Evolutionary conservation across 2,329 filamentous ascomycete species (phyloP).

Genomic region (Zymoseptoria ardabiliae): DNA sequence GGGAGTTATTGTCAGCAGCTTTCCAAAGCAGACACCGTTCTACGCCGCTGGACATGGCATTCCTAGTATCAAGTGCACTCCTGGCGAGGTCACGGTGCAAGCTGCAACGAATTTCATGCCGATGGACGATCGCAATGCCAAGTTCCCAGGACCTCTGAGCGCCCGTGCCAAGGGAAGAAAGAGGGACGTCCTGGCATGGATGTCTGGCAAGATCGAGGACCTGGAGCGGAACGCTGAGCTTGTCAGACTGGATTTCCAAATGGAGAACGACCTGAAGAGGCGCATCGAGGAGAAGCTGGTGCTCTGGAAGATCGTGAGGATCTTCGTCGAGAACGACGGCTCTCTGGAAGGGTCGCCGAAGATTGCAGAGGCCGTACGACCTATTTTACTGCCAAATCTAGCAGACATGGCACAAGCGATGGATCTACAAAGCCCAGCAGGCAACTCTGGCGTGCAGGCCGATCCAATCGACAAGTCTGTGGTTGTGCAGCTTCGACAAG

Average conservation of each 20-base stretch:
- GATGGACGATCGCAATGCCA: constrained; percentile 62
- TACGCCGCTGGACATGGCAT: constrained; percentile 67
- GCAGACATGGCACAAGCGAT: constrained; percentile 29
- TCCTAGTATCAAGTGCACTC: constrained; percentile 73
- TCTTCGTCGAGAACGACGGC: constrained; percentile 84
- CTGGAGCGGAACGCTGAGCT: constrained; percentile 51
- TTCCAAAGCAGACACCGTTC: constrained; percentile 80
- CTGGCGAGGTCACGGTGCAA: constrained; percentile 74
- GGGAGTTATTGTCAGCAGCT: constrained; percentile 72
- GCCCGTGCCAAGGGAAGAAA: constrained; percentile 90
- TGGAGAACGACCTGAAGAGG: constrained; percentile 56
- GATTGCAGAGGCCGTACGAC: constrained; percentile 67
- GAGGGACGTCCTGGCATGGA: constrained; percentile 81
- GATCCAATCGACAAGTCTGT: constrained; percentile 64
- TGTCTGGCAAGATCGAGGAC: constrained; percentile 65
- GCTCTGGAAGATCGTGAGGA: constrained; percentile 76
- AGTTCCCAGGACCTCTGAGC: constrained; percentile 84
- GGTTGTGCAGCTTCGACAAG: constrained; percentile 63
- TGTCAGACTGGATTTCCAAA: constrained; percentile 44
- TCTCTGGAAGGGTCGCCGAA: constrained; percentile 63
- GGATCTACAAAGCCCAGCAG: constrained; percentile 29
- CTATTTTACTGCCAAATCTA: constrained; percentile 59
- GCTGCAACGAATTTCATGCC: constrained; percentile 67
- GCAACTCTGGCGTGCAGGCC: constrained; percentile 30
- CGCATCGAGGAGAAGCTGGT: constrained; percentile 71